Evolutionary conservation across 2,329 filamentous ascomycete genomes (phyloP).

Genomic region (Sporothrix luriei): DNA sequence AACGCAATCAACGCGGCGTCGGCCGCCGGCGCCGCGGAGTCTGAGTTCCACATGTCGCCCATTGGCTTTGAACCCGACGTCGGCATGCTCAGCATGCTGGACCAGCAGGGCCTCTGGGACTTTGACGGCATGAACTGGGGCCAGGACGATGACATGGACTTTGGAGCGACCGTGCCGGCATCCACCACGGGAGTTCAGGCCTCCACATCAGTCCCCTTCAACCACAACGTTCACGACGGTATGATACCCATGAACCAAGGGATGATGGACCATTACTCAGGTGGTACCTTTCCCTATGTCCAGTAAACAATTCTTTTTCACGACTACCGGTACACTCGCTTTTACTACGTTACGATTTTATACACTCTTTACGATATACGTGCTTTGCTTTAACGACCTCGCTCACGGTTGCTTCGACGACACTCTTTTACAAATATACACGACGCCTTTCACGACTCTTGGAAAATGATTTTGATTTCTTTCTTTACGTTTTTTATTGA

Average conservation of each 20-base stretch:
- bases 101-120: constrained; percentile 59
- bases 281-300: constrained; percentile 47
- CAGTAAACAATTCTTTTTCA: constrained; percentile 41
- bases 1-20: constrained; percentile 25
- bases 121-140: constrained; percentile 60
- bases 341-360: not conserved
- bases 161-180: constrained; percentile 22
- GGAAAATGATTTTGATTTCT: not conserved
- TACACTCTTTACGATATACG: constrained; percentile 1
- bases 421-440: no score
- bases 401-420: not conserved
- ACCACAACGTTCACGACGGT: constrained; percentile 42
- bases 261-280: constrained; percentile 43
- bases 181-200: constrained; percentile 32
- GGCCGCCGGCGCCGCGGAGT: constrained; percentile 38
- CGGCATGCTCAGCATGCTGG: constrained; percentile 56
- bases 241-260: constrained; percentile 46
- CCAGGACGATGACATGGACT: constrained; percentile 42
- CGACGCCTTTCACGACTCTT: no score
- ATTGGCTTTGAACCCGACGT: constrained; percentile 53
- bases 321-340: not conserved
- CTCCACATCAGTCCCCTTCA: constrained; percentile 29
- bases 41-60: constrained; percentile 54
- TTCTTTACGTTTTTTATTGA: not conserved
- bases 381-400: not conserved